Base-by-base conservation (phyloP, 2,329 filamentous ascomycete species). In the Penicillium sclerotigenum region DNA sequence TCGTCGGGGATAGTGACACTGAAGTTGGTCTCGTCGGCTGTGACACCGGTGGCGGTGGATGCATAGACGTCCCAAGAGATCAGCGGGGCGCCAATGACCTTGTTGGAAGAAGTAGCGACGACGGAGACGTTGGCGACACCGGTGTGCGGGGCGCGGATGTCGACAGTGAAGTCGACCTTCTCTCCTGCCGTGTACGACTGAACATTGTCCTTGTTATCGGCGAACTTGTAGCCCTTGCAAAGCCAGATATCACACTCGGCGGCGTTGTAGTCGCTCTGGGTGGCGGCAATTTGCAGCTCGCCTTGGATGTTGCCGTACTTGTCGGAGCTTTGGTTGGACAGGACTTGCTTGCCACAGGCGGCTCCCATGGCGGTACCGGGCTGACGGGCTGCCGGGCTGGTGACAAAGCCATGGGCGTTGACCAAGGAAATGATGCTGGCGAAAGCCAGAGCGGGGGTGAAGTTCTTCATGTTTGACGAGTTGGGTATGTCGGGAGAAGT, bases 211-310 rank as follows among this genome's bases (percentile, higher is more conserved):
- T 70, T 79, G 73, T 82, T 82, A 73, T 85, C 83, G 43, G 65
- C 76, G 70, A 79, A 83, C 66, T 83, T 79, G 72, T 80, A 80
- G 58, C 83, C 83, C 73, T 84, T 83, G 80, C 81, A 83, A 46
- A 81, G 76, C 76, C 77, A 82, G 65, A 82, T 73, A 64, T 81
- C 72, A 69, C 81, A 84, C 36, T 71, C 67, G 1, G 69, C 67
- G 43, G 74, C 73, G 52, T 80, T 72, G 71, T 78, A 81, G 72
- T 82, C 81, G 47, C 33, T 62, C 70, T 83, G 79, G 60, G 68
- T 64, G 54, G 53, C 68, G 66, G 77, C 79, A 47, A 80, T 73
- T 67, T 83, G 80, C 41, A 82, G 73, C 60, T 81, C 74, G 55
- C 78, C 78, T 70, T 85, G 82, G 60, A 85, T 72, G 69, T 84